A percentile compares a stretch with the other conserved stretches of the same genome.
These are phyloP conservation scores for Talaromyces sp. DNA, from an alignment of 2,329 filamentous ascomycete genomes.

Conservation along the genomic window DNA sequence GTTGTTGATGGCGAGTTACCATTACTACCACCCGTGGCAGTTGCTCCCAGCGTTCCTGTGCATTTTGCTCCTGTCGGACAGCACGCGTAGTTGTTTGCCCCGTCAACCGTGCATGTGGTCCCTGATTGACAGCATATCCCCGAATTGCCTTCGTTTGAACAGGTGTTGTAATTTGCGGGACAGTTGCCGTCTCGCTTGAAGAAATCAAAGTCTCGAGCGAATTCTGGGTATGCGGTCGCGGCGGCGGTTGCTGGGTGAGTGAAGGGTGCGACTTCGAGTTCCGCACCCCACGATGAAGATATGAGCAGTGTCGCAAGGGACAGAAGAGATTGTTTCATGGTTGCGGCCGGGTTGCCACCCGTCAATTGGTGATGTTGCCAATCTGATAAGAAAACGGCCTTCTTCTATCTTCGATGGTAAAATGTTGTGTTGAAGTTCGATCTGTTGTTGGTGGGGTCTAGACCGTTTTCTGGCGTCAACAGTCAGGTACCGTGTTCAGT, in stretches of 20 bases:
- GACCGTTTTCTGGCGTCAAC: slow-evolving; percentile 4
- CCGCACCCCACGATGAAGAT: slow-evolving; percentile 28
- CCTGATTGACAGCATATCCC: slow-evolving; percentile 55
- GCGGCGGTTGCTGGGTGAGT: slow-evolving; percentile 22
- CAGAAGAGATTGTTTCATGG: slow-evolving; percentile 34
- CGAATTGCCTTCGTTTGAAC: slow-evolving; percentile 50
- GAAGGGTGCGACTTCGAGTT: slow-evolving; percentile 32
- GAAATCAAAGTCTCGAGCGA: slow-evolving; percentile 26
- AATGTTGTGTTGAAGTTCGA: background rate
- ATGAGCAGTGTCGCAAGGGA: slow-evolving; percentile 32
- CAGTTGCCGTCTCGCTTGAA: slow-evolving; percentile 42
- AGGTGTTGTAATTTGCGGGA: slow-evolving; percentile 51
- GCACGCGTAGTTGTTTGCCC: slow-evolving; percentile 58
- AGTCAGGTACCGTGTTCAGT: background rate
- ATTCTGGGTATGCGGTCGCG: slow-evolving; percentile 27
- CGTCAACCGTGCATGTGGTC: slow-evolving; percentile 55
- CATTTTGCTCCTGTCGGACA: slow-evolving; percentile 57
- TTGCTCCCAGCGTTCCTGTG: slow-evolving; percentile 51
- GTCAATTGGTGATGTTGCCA: background rate
- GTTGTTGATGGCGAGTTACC: slow-evolving; percentile 20
- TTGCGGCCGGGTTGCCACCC: slow-evolving; percentile 18
- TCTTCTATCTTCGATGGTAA: background rate
- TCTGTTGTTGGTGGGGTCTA: slow-evolving; percentile 4
- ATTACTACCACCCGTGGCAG: slow-evolving; percentile 17
- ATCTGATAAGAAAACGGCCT: background rate